Evolutionary conservation across 179 eudicot genomes (phyloP), one percentile per base, ranked within the genome.

Genomic region (Amaranthus tricolor): DNA sequence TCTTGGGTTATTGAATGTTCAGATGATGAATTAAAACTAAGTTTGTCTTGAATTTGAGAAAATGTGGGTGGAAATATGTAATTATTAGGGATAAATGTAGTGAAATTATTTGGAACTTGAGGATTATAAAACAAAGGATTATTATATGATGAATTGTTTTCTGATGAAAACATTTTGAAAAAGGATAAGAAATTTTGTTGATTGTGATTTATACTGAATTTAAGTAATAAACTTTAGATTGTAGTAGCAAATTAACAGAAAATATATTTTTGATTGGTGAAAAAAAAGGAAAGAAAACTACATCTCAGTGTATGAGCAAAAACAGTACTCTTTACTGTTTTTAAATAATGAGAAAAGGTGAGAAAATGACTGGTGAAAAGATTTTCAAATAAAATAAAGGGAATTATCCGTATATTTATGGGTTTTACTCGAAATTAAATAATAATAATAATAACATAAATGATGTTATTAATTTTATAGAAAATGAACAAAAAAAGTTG

Each of bases 161-260:
- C 62, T 70, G 59, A 58, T 48, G 76, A 55, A 13, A 74, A 81
- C 84, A 81, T 81, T 14, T 72, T 80, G 53, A 4, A 69, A 31
- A 70, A 70, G 5, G 5, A 70, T 55, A 5, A 5, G 40, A 31
- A 31, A 31, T 31, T 31, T 31, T 31, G 40, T 14, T 49, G n/a
- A 6, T 62, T 11, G 24, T 59, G 5, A 4, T 62, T 62, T 53
- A 21, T 57, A 9, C 6, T 52, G 40, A 47, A 20, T 8, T 58
- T 19, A 72, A 58, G 20, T 21, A 17, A 57, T 62, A 21, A 48
- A 14, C 6, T 62, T 11, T n/a, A 62, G 7, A 48, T 14, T 71
- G 9, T 14, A 47, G 9, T 7, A 15, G 17, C 40, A 68, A 68
- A 68, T 50, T 7, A 49, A 19, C 2, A 47, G n/a, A 16, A 16